Evolutionary conservation across 83 land plant species (phyloP).

Genomic region (Isoetes engelmannii): DNA sequence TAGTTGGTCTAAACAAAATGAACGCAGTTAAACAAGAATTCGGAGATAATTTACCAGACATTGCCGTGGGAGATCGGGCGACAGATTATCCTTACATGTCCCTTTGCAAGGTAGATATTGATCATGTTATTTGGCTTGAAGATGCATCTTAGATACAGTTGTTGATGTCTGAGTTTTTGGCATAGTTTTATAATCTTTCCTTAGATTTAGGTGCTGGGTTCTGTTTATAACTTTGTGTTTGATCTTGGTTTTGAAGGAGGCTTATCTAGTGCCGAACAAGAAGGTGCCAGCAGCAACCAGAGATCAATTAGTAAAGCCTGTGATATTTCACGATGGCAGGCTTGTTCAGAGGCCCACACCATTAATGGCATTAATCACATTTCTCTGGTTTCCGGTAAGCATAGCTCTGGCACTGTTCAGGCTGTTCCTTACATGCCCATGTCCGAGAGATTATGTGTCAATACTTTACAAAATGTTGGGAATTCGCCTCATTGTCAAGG

Average conservation of each 20-base stretch:
- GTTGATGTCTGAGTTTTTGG: conserved; percentile 3
- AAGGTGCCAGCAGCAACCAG: conserved; percentile 20
- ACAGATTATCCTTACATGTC: conserved; percentile 29
- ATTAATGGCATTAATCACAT: conserved; percentile 10
- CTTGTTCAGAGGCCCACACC: conserved; percentile 29
- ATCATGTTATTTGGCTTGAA: neutral
- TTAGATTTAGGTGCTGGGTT: neutral
- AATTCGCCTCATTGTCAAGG: conserved; percentile 21
- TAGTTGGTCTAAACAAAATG: conserved; percentile 21
- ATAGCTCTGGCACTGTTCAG: conserved; percentile 20
- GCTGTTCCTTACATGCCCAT: conserved; percentile 9
- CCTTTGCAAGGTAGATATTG: conserved; percentile 24
- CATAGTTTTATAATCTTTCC: neutral
- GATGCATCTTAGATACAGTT: neutral
- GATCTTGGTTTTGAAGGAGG: conserved; percentile 15
- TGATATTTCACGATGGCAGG: conserved; percentile 36
- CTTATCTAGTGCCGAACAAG: conserved; percentile 15
- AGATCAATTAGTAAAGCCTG: conserved; percentile 18
- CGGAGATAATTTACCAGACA: conserved; percentile 14
- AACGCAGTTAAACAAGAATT: conserved; percentile 10
- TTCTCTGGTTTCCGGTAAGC: conserved; percentile 30
- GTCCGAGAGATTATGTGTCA: conserved; percentile 9
- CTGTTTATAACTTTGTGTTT: neutral
- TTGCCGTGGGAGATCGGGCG: conserved; percentile 25
- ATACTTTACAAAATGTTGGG: conserved; percentile 16